Evolutionary conservation across 441 rosid genomes (phyloP), one percentile per base, ranked within the genome.

Genomic region (Erysimum cheiri): DNA sequence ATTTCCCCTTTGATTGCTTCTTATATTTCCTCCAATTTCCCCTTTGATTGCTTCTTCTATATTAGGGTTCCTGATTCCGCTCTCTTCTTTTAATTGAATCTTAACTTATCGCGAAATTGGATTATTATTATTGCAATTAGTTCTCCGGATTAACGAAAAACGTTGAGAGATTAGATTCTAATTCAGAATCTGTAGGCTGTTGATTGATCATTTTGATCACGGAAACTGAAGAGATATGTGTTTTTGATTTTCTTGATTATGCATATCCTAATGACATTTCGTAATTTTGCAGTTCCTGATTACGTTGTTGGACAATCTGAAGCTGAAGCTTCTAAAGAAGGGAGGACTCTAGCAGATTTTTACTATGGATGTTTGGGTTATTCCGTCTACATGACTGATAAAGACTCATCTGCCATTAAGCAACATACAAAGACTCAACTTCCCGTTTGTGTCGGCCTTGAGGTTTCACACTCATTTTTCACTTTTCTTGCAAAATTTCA

Each of bases 311-410:
- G 82, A 50, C 79, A 73, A 67, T 64, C 84, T 58, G 88, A 87
- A 81, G 70, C 57, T 46, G 82, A 81, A 78, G 83, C 83, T 71
- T 76, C 81, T 3, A 76, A 78, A 79, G 85, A 83, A 9, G 85
- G 86, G 6, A 48, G 82, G 37, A 41, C 67, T n/a, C 69, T 84
- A 62, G 10, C 67, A 12, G 85, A 81, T 50, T 86, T 89, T 73
- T 82, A 83, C 60, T 89, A 87, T 75, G 87, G 75, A 37, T 89
- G 96, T 78, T 82, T 83, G 74, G 96, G 93, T 5, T 86, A 83
- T 74, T 87, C 90, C 1, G 79, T 81, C 17, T 82, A 72, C 64
- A 49, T 70, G 71, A 82, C 60, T 62, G 74, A 69, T 1, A 80
- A 80, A 39, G 82, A 81, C 35, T 79, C 50, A 4, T 55, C 84